Evolutionary conservation across 148 eudicot genomes (phyloP), one percentile per base, ranked within the genome.

Genomic region (Oxyria digyna): DNA sequence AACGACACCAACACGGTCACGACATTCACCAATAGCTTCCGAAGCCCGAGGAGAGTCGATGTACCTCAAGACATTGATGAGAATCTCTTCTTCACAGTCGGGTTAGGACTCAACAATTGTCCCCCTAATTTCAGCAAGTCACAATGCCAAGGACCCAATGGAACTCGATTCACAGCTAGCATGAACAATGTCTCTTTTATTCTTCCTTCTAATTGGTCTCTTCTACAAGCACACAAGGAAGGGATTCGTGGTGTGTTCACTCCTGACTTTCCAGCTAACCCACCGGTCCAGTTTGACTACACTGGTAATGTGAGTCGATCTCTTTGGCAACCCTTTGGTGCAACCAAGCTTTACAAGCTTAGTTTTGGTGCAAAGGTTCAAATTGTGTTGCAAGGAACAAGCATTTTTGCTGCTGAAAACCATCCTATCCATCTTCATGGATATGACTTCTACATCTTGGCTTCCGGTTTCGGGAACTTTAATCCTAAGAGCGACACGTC

Each of bases 381-480:
- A 29, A 18, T 71, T 27, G 74, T 71, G 26, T 31, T 71, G 6
- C 67, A 71, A 13, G 67, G 67, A 14, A 71, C 74, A 1, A 41
- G 45, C 63, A 29, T 71, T 13, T 42, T 71, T 18, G 67, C 67
- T 1, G 74, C 67, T 0, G 67, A 41, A 62, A 42, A 71, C 63
- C 67, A 59, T 29, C 68, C 74, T n/a, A 71, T 71, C 2, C 74
- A 71, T 27, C 68, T 71, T 24, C 74, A 71, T 59, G 73, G 73
- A 11, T 62, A 71, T n/a, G 63, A 62, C 38, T 71, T 71, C 68
- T 71, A 71, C 43, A 62, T 71, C 26, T 4, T 71, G 17, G 74
- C 49, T 15, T 31, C 27, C 37, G 74, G 74, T 8, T 71, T 62
- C 32, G 67, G 67, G 8, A 71, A 71, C 32, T 71, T 59, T 6